phyloP scores from a whole-genome alignment of 768 basidiomycete species.

The Pisolithus microcarpus region DNA sequence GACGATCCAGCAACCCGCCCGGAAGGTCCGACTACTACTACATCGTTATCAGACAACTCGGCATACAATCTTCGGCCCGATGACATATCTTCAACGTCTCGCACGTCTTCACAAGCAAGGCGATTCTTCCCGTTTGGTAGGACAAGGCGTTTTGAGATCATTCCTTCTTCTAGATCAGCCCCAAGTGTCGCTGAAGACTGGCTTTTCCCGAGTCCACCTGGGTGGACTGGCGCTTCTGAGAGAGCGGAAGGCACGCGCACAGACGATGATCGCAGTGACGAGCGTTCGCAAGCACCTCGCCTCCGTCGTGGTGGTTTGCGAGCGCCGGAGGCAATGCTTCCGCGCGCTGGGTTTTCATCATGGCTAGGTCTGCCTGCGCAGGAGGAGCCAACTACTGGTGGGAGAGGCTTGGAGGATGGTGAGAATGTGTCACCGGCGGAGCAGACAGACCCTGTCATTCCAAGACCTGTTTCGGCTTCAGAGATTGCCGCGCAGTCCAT shows the following conservation, averaged over 20 bases:
- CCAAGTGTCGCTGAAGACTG: conserved; percentile 26
- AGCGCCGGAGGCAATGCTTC: conserved; percentile 54
- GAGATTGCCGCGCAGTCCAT: conserved; percentile 13
- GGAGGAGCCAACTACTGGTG: conserved; percentile 15
- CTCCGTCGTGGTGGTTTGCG: conserved; percentile 62
- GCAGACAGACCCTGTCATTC: not conserved
- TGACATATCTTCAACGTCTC: not conserved
- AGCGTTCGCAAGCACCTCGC: conserved; percentile 39
- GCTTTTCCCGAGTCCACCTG: conserved; percentile 24
- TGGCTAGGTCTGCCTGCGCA: conserved; percentile 17
- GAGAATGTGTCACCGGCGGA: conserved; percentile 6
- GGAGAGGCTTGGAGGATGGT: conserved; percentile 1
- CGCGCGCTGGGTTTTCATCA: conserved; percentile 34
- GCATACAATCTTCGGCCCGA: conserved; percentile 4
- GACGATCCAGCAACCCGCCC: conserved; percentile 15
- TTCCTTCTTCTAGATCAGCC: conserved; percentile 25
- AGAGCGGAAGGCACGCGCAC: conserved; percentile 9
- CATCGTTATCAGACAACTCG: not conserved
- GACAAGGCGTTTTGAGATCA: conserved; percentile 36
- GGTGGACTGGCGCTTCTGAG: conserved; percentile 14
- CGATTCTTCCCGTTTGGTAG: conserved; percentile 55
- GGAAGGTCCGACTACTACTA: conserved; percentile 4
- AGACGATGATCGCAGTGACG: conserved; percentile 28
- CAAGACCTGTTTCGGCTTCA: conserved; percentile 8
- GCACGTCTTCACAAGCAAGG: conserved; percentile 27